phyloP scores from a whole-genome alignment of 2,329 filamentous ascomycete species.

The Lasiodiplodia gonubiensis region DNA sequence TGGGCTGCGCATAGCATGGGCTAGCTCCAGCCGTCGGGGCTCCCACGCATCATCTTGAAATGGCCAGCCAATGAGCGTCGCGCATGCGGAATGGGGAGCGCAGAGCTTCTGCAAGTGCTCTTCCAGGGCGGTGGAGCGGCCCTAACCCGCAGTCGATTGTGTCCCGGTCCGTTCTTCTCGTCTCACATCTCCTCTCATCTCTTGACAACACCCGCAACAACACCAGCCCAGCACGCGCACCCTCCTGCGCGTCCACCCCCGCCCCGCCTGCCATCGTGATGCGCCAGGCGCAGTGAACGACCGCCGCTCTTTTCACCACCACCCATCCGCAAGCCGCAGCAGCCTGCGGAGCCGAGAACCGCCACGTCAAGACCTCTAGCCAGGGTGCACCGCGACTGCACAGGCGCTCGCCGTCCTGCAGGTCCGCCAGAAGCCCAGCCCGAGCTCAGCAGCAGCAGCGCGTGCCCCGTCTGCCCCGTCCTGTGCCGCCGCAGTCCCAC shows the following conservation, averaged over 20 bases:
- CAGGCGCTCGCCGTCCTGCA: constrained; percentile 16
- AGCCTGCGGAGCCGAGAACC: constrained; percentile 24
- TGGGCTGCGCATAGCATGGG: constrained; percentile 24
- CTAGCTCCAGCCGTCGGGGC: constrained; percentile 22
- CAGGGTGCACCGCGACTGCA: constrained; percentile 26
- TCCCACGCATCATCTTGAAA: constrained; percentile 33
- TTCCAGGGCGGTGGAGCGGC: constrained; percentile 25
- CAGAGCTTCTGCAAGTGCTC: constrained; percentile 24
- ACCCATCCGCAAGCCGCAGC: constrained; percentile 6
- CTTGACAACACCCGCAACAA: constrained; percentile 25
- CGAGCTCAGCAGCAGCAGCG: constrained; percentile 13
- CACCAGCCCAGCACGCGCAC: constrained; percentile 22
- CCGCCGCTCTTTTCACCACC: neutral
- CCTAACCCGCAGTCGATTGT: constrained; percentile 26
- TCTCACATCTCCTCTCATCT: constrained; percentile 25
- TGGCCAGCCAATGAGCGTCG: constrained; percentile 33
- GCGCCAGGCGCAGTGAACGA: constrained; percentile 19
- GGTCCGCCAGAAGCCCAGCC: constrained; percentile 12
- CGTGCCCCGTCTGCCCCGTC: constrained; percentile 6
- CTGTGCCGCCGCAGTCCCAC: constrained; percentile 15
- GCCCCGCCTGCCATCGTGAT: constrained; percentile 17
- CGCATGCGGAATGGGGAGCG: constrained; percentile 21
- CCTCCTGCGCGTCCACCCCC: constrained; percentile 9
- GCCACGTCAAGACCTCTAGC: constrained; percentile 25
- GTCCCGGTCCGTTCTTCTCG: constrained; percentile 22